phyloP scores from a whole-genome alignment of 306 rosid genomes.

The Ziziphus jujuba region DNA sequence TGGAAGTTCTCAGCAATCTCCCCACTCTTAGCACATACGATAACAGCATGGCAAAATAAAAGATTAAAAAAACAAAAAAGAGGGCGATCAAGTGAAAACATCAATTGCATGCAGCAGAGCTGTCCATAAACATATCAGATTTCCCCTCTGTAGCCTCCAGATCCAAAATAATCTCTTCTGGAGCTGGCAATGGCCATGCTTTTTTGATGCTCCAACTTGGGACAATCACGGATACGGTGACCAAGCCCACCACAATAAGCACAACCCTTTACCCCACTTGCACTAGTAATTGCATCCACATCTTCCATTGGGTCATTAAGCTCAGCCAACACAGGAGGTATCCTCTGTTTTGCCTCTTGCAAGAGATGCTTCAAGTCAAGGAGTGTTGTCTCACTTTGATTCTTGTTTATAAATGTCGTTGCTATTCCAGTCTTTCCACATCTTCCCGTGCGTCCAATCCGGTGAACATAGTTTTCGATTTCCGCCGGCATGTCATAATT shows the following conservation, averaged over 20 bases:
- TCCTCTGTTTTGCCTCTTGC: constrained; percentile 97
- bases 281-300: constrained; percentile 56
- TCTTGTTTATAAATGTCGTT: constrained; percentile 89
- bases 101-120: not conserved
- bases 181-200: constrained; percentile 74
- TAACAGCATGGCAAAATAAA: not conserved
- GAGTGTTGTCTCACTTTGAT: constrained; percentile 88
- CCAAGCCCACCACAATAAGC: not conserved
- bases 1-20: no score
- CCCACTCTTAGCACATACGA: no score
- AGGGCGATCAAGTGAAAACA: no score
- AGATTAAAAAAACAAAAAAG: no score
- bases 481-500: constrained; percentile 97
- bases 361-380: constrained; percentile 92
- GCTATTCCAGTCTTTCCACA: constrained; percentile 97
- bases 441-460: constrained; percentile 94
- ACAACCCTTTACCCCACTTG: constrained; percentile 46
- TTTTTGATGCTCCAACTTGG: constrained; percentile 86
- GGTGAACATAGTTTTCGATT: constrained; percentile 92
- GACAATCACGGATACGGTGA: constrained; percentile 64
- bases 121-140: constrained; percentile 38
- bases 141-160: constrained; percentile 93
- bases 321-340: constrained; percentile 92
- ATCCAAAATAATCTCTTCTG: constrained; percentile 85
- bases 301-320: constrained; percentile 92